Base-by-base conservation (phyloP, 306 rosid species). In the Quercus parvula region DNA sequence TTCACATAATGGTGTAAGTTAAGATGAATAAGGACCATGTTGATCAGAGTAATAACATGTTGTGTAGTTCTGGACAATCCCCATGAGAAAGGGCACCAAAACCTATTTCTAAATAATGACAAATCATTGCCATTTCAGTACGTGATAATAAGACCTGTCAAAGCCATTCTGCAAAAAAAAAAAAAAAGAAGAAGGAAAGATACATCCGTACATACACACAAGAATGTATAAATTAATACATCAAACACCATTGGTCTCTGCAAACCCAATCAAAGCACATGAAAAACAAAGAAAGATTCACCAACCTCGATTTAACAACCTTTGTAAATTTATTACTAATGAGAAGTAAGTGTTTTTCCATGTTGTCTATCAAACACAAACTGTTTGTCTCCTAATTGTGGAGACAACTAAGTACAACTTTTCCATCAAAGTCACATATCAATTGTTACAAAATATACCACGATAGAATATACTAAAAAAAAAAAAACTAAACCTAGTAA, bases 331-430 rank as follows among this genome's bases (percentile, higher is more conserved):
- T 68, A 68, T 68, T 68, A 63, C 52, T 68, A 19, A 35, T 28
- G 41, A 68, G 72, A 68, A 19, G 10, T 2, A 3, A 57, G 18
- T 59, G 18, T 19, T 8, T 31, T n/a, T 68, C 72, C 52, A 33
- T 33, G 72, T 35, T 35, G 72, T 35, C 28, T 35, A 19, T 35
- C 27, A 68, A 35, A 35, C 72, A 68, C 49, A 35, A 68, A 35
- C 38, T 49, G 14, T 49, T 15, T 74, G 69, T 19, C 77, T 33
- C 68, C 77, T 52, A 74, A 20, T 35, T 74, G 54, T 55, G 77
- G 77, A 56, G 77, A 51, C 49, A 19, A n/a, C 49, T n/a, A 20
- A 56, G 10, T 19, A 73, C 25, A 55, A 8, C 51, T 56, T 14
- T n/a, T 74, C 31, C 25, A 57, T 33, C 68, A 12, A 22, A 31